These are phyloP conservation scores for Eucalyptus virginea DNA, from an alignment of 345 rosid species.

Conservation along the genomic window DNA sequence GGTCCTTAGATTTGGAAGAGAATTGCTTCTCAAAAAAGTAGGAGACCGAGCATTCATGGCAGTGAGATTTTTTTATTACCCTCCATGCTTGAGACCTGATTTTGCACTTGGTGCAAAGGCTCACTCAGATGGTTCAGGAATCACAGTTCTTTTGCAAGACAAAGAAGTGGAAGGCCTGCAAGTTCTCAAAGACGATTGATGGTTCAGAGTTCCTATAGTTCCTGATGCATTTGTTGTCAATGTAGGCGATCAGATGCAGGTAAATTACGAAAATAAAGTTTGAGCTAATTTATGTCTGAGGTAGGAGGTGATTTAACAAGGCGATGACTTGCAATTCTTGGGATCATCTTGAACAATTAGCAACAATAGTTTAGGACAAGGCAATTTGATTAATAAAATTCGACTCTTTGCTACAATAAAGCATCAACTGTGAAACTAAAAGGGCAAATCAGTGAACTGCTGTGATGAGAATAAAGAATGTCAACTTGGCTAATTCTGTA, in stretches of 20 bases:
- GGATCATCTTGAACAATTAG: not conserved
- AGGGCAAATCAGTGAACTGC: not conserved
- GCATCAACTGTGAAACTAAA: not conserved
- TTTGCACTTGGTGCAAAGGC: conserved; percentile 14
- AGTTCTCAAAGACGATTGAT: not conserved
- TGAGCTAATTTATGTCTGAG: not conserved
- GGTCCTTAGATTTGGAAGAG: conserved; percentile 2
- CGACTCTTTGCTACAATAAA: not conserved
- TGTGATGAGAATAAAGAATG: not conserved
- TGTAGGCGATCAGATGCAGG: conserved; percentile 12
- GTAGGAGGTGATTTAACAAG: not conserved
- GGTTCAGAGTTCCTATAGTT: conserved; percentile 13
- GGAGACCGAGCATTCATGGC: conserved; percentile 4
- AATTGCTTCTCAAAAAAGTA: not conserved
- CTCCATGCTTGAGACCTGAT: conserved; percentile 15
- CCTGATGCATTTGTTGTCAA: conserved; percentile 10
- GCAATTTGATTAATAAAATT: not conserved
- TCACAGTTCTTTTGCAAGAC: conserved; percentile 12
- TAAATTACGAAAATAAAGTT: not conserved
- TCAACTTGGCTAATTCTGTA: not conserved
- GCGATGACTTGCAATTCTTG: not conserved
- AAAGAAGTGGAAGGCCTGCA: conserved; percentile 18
- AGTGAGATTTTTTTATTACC: conserved; percentile 11
- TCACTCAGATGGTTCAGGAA: conserved; percentile 20
- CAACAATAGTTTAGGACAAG: not conserved